Percentiles rank a stretch among this genome's conserved stretches.
Conservation (phyloP, 495 filamentous ascomycete species). For the Penicillium macrosclerotiorum region DNA sequence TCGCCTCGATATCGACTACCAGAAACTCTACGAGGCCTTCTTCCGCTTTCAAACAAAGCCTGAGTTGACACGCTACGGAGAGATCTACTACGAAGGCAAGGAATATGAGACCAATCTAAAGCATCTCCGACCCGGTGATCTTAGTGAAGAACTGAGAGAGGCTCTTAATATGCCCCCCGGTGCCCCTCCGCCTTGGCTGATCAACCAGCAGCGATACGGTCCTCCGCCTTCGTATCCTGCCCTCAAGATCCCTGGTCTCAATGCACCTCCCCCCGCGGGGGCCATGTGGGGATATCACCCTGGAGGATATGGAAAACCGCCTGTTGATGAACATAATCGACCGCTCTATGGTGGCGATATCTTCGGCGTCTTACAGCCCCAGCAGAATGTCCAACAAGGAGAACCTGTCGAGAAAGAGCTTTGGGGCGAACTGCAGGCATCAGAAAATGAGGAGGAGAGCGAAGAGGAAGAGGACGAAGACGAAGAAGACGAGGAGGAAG, state of each 20-base stretch:
- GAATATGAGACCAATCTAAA: conserved; percentile 94
- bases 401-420: conserved; percentile 85
- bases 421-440: conserved; percentile 91
- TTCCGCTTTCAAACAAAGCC: conserved; percentile 97
- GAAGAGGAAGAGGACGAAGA: conserved; percentile 67
- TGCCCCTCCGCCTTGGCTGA: conserved; percentile 93
- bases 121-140: conserved; percentile 84
- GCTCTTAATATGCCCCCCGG: conserved; percentile 92
- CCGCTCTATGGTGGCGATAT: conserved; percentile 93
- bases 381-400: conserved; percentile 58
- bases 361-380: conserved; percentile 75
- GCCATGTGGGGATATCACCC: conserved; percentile 93
- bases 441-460: conserved; percentile 79
- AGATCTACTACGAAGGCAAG: conserved; percentile 98
- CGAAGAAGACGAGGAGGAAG: conserved; percentile 70
- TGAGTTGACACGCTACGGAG: conserved; percentile 87
- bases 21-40: conserved; percentile 96
- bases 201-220: conserved; percentile 92
- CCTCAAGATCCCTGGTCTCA: conserved; percentile 89
- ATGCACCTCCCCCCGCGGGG: conserved; percentile 93
- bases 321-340: conserved; percentile 85
- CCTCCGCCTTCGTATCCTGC: conserved; percentile 91
- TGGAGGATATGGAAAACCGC: conserved; percentile 94
- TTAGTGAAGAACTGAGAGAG: conserved; percentile 87
- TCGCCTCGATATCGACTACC: conserved; percentile 95